phyloP scores from a whole-genome alignment of 139 green algal species.

The Closterium sp. region DNA sequence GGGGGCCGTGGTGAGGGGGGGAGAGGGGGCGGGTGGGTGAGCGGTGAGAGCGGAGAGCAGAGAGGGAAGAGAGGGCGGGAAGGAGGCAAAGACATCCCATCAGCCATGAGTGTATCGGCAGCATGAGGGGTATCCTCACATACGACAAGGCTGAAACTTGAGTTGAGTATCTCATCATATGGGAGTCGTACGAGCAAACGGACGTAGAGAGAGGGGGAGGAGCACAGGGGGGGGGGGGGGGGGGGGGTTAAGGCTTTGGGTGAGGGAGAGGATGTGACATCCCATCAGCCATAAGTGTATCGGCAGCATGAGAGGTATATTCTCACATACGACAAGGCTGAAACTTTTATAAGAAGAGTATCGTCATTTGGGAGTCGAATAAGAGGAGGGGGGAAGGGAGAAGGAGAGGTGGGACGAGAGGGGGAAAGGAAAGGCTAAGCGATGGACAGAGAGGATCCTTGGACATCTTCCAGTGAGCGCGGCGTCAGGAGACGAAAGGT shows the following conservation, averaged over 20 bases:
- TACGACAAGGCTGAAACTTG: background rate
- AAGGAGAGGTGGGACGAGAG: background rate
- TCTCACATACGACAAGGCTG: background rate
- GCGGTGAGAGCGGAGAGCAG: background rate
- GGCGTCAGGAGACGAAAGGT: too few relatives aligned
- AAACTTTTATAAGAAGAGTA: background rate
- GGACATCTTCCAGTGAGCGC: too few relatives aligned
- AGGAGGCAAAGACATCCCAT: background rate
- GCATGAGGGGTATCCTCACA: background rate
- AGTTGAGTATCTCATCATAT: background rate
- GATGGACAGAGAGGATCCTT: too few relatives aligned
- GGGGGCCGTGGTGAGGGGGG: too few relatives aligned
- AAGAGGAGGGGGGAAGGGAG: too few relatives aligned
- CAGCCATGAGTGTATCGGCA: background rate
- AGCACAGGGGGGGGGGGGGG: too few relatives aligned
- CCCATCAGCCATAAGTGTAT: background rate
- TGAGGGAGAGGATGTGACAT: too few relatives aligned
- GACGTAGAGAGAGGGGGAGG: too few relatives aligned
- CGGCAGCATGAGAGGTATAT: background rate
- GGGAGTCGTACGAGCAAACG: background rate
- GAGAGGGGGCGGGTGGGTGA: too few relatives aligned
- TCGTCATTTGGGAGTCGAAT: too few relatives aligned
- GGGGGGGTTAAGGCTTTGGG: too few relatives aligned
- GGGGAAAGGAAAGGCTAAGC: background rate
- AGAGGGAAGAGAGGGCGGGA: background rate